Conservation (phyloP, 2,329 filamentous ascomycete species). For the Lasiodiplodia citricola region DNA sequence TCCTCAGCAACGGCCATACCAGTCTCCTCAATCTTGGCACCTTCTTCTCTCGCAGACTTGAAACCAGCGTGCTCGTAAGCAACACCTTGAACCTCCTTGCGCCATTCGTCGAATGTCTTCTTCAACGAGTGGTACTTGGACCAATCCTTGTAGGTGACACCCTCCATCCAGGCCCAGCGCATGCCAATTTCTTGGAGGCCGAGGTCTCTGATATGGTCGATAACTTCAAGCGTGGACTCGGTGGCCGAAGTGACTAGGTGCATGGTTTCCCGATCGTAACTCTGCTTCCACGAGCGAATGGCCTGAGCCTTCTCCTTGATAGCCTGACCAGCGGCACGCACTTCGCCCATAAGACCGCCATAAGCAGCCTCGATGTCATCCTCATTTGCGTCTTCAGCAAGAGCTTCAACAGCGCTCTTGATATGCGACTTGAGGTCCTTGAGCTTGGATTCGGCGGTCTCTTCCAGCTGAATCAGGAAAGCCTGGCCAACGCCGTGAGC, state of each 20-base stretch:
- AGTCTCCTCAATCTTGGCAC: slow-evolving; percentile 72
- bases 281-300: slow-evolving; percentile 76
- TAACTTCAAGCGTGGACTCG: slow-evolving; percentile 79
- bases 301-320: slow-evolving; percentile 80
- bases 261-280: slow-evolving; percentile 72
- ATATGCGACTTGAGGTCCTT: slow-evolving; percentile 71
- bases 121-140: slow-evolving; percentile 90
- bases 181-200: slow-evolving; percentile 91
- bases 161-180: slow-evolving; percentile 93
- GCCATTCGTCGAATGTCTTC: slow-evolving; percentile 82
- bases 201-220: slow-evolving; percentile 81
- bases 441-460: slow-evolving; percentile 68
- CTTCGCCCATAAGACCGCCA: slow-evolving; percentile 58
- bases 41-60: slow-evolving; percentile 68
- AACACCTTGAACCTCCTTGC: slow-evolving; percentile 76
- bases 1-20: slow-evolving; percentile 81
- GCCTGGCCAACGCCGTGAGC: slow-evolving; percentile 69
- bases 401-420: slow-evolving; percentile 55
- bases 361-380: slow-evolving; percentile 58
- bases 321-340: slow-evolving; percentile 71
- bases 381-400: slow-evolving; percentile 65
- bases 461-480: slow-evolving; percentile 71
- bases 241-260: slow-evolving; percentile 72
- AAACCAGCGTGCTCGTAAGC: slow-evolving; percentile 77
- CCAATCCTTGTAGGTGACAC: slow-evolving; percentile 97